Base-by-base conservation (phyloP, 768 basidiomycete genomes). In the Pleurotus tuoliensis region DNA sequence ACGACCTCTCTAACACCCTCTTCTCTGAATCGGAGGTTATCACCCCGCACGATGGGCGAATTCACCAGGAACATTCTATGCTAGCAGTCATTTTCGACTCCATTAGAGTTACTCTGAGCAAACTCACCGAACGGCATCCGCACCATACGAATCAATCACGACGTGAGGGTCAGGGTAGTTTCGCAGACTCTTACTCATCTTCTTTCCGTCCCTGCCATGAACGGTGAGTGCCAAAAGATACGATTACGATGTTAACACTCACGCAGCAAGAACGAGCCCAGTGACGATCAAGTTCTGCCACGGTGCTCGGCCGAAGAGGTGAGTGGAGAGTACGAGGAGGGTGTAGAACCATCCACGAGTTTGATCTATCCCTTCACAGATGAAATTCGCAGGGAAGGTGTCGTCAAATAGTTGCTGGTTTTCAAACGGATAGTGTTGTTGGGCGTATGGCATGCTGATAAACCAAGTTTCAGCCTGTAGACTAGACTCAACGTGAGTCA, bases 271-370 rank as follows among this genome's bases (percentile, higher is more conserved):
- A 34, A 99, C 94, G 54, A 98, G 86, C 61, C 97, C 97, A 38
- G 89, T 92, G 45, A 94, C 93, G 59, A 98, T 97, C 64, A 99
- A 74, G 71, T 99, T 99, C 77, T 95, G 93, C 96, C 97, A 98
- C 3, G 97, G 96, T 2, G 97, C 96, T 56, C 72, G 85, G 45
- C 88, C 89, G 66, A 97, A 98, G 51, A 99, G 79, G 69, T 96
- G 95, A 18, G 94, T 97, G n/a, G 92, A 91, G 22, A 98, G 79
- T 3, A 99, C 94, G 41, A 99, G 84, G 12, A 99, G 74, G 2
- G 97, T 98, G 76, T 99, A 99, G 82, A 99, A 99, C 97, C 97
- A 99, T 20, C 97, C 97, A 64, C 97, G 86, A 24, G 96, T 98
- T 73, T 99, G 97, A 71, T 99, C 97, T 60, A 99, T 96, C 65